Evolutionary conservation across 1,139 yeast genomes (phyloP).

Genomic region (Blastobotrys ciferrii): DNA sequence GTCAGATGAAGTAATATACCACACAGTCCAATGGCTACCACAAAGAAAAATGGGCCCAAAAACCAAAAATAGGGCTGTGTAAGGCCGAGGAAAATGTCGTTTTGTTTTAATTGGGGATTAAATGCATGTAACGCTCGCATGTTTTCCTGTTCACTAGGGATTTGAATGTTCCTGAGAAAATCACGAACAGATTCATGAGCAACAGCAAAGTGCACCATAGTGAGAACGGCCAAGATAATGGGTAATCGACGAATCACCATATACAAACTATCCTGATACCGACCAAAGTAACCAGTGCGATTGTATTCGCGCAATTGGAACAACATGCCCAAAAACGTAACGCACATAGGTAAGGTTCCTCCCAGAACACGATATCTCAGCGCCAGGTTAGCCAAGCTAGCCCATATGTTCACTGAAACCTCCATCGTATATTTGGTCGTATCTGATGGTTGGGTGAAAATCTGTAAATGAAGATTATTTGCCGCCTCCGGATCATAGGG

Average conservation of each 20-base stretch:
- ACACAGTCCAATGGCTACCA: conserved; percentile 50
- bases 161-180: conserved; percentile 13
- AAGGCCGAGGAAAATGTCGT: conserved; percentile 55
- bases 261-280: conserved; percentile 50
- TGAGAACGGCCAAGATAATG: conserved; percentile 1
- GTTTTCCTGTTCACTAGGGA: conserved; percentile 21
- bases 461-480: conserved; percentile 35
- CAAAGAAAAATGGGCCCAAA: conserved; percentile 54
- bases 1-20: conserved; percentile 20
- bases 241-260: conserved; percentile 24
- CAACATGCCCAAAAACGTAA: conserved; percentile 25
- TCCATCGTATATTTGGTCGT: conserved; percentile 27
- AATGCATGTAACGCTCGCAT: conserved; percentile 22
- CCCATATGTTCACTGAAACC: conserved; percentile 36
- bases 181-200: conserved; percentile 11
- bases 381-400: conserved; percentile 37
- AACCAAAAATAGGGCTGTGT: conserved; percentile 50
- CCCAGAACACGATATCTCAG: conserved; percentile 37
- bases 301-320: conserved; percentile 29
- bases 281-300: conserved; percentile 43
- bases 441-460: conserved; percentile 31
- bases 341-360: conserved; percentile 35
- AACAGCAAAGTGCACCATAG: conserved; percentile 14
- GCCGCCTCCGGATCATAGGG: conserved; percentile 46
- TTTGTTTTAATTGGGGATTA: conserved; percentile 32